These are phyloP conservation scores for Xylariaceae sp. DNA, from an alignment of 2,329 filamentous ascomycete genomes.

Conservation along the genomic window DNA sequence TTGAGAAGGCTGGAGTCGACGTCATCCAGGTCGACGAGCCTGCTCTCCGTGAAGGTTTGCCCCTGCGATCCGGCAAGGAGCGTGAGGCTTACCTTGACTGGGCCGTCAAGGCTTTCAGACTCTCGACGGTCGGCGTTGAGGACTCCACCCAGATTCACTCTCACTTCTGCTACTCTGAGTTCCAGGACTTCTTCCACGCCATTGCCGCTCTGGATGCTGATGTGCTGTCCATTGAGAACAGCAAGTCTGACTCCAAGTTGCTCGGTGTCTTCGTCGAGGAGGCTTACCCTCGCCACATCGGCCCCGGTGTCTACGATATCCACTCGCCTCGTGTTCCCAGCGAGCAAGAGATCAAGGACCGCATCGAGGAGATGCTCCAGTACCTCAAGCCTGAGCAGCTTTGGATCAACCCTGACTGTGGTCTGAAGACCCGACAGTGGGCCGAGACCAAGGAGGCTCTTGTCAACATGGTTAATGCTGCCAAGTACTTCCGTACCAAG, in stretches of 20 bases:
- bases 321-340: slow-evolving; percentile 96
- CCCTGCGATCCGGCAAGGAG: slow-evolving; percentile 88
- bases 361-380: slow-evolving; percentile 95
- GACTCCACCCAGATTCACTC: slow-evolving; percentile 99
- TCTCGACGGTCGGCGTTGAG: slow-evolving; percentile 86
- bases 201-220: slow-evolving; percentile 97
- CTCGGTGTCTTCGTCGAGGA: slow-evolving; percentile 98
- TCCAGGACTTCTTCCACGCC: slow-evolving; percentile 99
- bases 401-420: slow-evolving; percentile 99
- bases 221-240: slow-evolving; percentile 99
- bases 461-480: slow-evolving; percentile 95
- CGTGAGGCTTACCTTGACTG: slow-evolving; percentile 95
- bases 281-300: slow-evolving; percentile 96
- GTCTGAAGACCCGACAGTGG: slow-evolving; percentile 99
- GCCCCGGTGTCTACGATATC: slow-evolving; percentile 99
- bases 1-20: slow-evolving; percentile 92
- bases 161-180: slow-evolving; percentile 99
- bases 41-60: slow-evolving; percentile 97
- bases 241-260: slow-evolving; percentile 99
- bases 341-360: slow-evolving; percentile 97
- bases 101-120: slow-evolving; percentile 97
- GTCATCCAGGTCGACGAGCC: slow-evolving; percentile 99
- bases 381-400: slow-evolving; percentile 98
- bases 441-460: slow-evolving; percentile 96
- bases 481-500: slow-evolving; percentile 94